A percentile compares a stretch with the other conserved stretches of the same genome.
Evolutionary conservation across 257 asterid genomes (phyloP).

Genomic region (Solanum raphanifolium): DNA sequence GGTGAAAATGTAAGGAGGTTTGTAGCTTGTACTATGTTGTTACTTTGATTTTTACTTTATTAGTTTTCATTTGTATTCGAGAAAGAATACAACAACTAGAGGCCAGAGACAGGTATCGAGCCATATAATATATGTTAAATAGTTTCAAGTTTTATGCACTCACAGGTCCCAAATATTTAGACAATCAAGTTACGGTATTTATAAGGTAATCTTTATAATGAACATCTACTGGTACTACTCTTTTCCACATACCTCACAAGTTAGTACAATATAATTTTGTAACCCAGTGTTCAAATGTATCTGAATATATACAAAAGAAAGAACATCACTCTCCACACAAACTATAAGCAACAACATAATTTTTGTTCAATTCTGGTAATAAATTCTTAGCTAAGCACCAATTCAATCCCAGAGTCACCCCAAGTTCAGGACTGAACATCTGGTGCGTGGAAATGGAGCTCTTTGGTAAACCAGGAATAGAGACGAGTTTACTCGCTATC

Average conservation of each 20-base stretch:
- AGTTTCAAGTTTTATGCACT: background rate
- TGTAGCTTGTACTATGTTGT: background rate
- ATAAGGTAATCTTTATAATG: background rate
- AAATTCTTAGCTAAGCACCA: background rate
- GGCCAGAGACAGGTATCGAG: background rate
- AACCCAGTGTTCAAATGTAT: background rate
- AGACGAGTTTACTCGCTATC: background rate
- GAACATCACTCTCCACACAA: background rate
- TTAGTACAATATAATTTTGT: background rate
- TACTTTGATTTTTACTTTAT: background rate
- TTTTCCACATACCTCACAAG: background rate
- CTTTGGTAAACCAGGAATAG: background rate
- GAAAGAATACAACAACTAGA: background rate
- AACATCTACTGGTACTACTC: background rate
- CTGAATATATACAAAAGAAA: background rate
- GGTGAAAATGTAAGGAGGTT: background rate
- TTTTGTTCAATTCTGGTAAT: background rate
- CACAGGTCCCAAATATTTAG: background rate
- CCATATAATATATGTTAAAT: background rate
- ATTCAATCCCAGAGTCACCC: background rate
- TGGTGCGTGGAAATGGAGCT: background rate
- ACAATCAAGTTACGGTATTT: background rate
- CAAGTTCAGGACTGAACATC: background rate
- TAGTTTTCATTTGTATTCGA: background rate
- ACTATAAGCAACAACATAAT: background rate